Evolutionary conservation across 2,329 filamentous ascomycete species (phyloP).

Genomic region (Chalaropsis thielavioides): DNA sequence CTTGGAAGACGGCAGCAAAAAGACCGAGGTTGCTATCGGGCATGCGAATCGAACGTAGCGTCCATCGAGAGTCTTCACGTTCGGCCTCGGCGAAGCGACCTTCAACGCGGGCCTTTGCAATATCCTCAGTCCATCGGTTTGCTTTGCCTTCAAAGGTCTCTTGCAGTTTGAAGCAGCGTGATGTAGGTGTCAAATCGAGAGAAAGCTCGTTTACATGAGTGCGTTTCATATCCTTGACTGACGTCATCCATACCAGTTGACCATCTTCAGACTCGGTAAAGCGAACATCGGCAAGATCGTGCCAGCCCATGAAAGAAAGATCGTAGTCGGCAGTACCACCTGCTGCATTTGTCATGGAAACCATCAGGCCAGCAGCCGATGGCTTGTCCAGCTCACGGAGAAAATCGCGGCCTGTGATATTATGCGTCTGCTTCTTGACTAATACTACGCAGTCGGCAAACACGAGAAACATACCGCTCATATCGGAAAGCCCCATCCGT

Average conservation of each 20-base stretch:
- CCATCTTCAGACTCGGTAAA: slow-evolving; percentile 58
- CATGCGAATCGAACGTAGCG: slow-evolving; percentile 54
- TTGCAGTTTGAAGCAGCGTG: slow-evolving; percentile 56
- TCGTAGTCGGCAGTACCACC: slow-evolving; percentile 51
- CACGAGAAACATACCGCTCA: slow-evolving; percentile 57
- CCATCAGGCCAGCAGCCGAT: slow-evolving; percentile 46
- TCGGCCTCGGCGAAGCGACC: slow-evolving; percentile 71
- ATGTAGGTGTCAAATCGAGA: slow-evolving; percentile 26
- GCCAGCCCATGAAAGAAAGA: slow-evolving; percentile 60
- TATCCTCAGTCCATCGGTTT: slow-evolving; percentile 64
- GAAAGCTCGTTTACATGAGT: slow-evolving; percentile 24
- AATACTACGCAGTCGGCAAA: slow-evolving; percentile 73
- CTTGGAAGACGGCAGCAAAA: slow-evolving; percentile 58
- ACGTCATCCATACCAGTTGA: slow-evolving; percentile 52
- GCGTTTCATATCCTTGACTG: slow-evolving; percentile 43
- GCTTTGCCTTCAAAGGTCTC: slow-evolving; percentile 68
- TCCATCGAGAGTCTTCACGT: slow-evolving; percentile 68
- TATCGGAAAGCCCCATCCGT: slow-evolving; percentile 21
- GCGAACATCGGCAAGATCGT: slow-evolving; percentile 53
- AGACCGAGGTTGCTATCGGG: slow-evolving; percentile 45
- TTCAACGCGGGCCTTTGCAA: slow-evolving; percentile 75
- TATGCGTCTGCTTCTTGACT: slow-evolving; percentile 52
- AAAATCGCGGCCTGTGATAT: slow-evolving; percentile 58
- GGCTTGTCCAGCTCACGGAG: slow-evolving; percentile 76
- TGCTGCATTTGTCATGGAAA: slow-evolving; percentile 48